Percentiles rank a stretch among this genome's conserved stretches.
Evolutionary conservation across 2,329 filamentous ascomycete genomes (phyloP).

Genomic region (Hypoxylon rubiginosum): DNA sequence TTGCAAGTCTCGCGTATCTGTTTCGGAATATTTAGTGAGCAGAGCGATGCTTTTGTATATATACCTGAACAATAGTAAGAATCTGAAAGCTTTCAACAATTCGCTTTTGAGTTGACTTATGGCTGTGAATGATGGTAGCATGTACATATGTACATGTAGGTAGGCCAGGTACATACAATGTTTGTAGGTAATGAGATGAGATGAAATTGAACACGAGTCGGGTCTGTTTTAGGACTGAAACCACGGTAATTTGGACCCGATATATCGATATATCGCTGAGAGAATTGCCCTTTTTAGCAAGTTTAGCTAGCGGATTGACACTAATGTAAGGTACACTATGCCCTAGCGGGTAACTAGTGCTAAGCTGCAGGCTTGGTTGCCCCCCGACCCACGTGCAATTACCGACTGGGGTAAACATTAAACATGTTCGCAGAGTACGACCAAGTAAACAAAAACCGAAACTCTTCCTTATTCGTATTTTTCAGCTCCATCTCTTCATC

Average conservation of each 20-base stretch:
- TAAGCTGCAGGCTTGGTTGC: slow-evolving; percentile 30
- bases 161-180: too few species aligned
- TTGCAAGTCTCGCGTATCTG: slow-evolving; percentile 25
- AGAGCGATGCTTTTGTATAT: slow-evolving; percentile 39
- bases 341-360: slow-evolving; percentile 27
- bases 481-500: slow-evolving; percentile 7
- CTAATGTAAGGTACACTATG: slow-evolving; percentile 6
- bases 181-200: background rate
- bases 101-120: background rate
- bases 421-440: slow-evolving; percentile 22
- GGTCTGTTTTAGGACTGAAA: background rate
- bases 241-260: background rate
- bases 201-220: too few species aligned
- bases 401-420: slow-evolving; percentile 29
- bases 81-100: slow-evolving; percentile 5
- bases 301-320: slow-evolving; percentile 3
- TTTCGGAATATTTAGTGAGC: slow-evolving; percentile 21
- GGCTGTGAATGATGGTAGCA: background rate
- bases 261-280: background rate
- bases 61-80: slow-evolving; percentile 17
- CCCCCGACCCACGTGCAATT: slow-evolving; percentile 36
- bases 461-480: too few species aligned
- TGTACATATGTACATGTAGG: too few species aligned
- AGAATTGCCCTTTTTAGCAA: background rate
- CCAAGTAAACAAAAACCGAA: slow-evolving; percentile 39